Evolutionary conservation across 1,284 basidiomycete genomes (phyloP).

Genomic region (Papiliotrema nemorosa): DNA sequence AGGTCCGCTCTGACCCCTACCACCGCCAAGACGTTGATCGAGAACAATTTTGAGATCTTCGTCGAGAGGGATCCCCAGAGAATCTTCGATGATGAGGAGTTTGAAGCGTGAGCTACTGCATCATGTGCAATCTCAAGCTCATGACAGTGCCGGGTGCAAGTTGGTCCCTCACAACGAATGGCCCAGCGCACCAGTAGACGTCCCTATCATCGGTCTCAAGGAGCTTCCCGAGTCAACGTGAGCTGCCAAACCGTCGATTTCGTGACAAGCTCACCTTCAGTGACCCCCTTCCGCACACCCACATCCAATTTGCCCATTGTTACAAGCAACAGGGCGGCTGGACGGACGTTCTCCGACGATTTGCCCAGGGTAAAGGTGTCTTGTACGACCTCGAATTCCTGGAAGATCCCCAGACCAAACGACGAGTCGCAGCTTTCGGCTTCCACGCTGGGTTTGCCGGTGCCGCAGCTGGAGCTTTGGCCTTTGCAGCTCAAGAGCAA

Average conservation of each 20-base stretch:
- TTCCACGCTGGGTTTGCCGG: constrained; percentile 98
- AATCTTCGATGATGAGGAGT: constrained; percentile 94
- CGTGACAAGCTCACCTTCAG: constrained; percentile 13
- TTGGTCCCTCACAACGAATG: constrained; percentile 87
- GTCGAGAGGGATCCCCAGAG: constrained; percentile 93
- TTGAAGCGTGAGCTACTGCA: constrained; percentile 66
- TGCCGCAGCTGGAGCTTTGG: constrained; percentile 87
- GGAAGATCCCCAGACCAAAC: constrained; percentile 72
- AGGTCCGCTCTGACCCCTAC: constrained; percentile 91
- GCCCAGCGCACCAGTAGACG: constrained; percentile 65
- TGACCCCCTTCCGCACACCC: constrained; percentile 81
- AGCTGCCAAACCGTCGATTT: constrained; percentile 13
- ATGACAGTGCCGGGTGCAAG: constrained; percentile 75
- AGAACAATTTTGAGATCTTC: constrained; percentile 83
- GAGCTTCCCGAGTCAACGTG: constrained; percentile 76
- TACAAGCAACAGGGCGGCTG: constrained; percentile 97
- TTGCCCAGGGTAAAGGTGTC: constrained; percentile 78
- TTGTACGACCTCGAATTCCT: constrained; percentile 98
- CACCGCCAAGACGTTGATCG: constrained; percentile 84
- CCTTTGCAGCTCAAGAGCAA: constrained; percentile 66
- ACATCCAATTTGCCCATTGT: constrained; percentile 99
- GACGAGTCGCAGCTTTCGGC: constrained; percentile 95
- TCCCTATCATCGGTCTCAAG: constrained; percentile 94
- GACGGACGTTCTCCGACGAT: constrained; percentile 81
- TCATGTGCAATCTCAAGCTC: not conserved